Evolutionary conservation across 371 early-diverging fungal genomes (phyloP).

Genomic region (Apophysomyces variabilis): DNA sequence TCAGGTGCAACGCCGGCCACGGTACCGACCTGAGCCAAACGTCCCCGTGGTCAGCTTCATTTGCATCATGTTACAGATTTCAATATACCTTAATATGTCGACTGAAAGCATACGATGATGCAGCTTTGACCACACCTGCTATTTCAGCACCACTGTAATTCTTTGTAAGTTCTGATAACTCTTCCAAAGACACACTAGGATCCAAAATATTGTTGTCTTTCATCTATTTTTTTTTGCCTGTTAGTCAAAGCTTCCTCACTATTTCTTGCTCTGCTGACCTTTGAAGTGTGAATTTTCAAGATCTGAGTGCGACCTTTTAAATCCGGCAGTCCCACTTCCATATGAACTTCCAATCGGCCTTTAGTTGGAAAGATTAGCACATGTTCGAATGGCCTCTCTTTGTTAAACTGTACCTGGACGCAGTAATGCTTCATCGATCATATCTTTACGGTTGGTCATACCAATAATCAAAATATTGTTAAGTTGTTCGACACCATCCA

Average conservation of each 20-base stretch:
- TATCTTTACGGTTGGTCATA: constrained; percentile 99
- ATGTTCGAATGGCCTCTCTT: background rate
- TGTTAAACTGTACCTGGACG: constrained; percentile 74
- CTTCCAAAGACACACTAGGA: constrained; percentile 87
- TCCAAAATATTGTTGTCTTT: constrained; percentile 85
- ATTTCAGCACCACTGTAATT: constrained; percentile 99
- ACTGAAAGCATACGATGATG: constrained; percentile 99
- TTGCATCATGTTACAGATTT: background rate
- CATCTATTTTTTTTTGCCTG: constrained; percentile 63
- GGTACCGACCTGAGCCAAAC: constrained; percentile 62
- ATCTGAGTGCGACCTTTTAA: constrained; percentile 92
- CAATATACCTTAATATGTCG: constrained; percentile 87
- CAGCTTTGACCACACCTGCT: constrained; percentile 96
- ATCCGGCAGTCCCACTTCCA: constrained; percentile 96
- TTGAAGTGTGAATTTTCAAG: constrained; percentile 91
- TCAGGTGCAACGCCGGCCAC: constrained; percentile 81
- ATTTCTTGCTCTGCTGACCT: constrained; percentile 41
- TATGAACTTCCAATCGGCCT: constrained; percentile 95
- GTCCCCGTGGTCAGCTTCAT: background rate
- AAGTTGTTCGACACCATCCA: constrained; percentile 99
- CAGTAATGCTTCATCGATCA: constrained; percentile 97
- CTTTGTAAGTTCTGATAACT: constrained; percentile 93
- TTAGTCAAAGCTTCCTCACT: constrained; percentile 1
- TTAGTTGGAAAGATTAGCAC: background rate
- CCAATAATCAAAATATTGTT: constrained; percentile 98